Evolutionary conservation across 345 rosid species (phyloP), one percentile per base, ranked within the genome.

Genomic region (Murraya koenigii): DNA sequence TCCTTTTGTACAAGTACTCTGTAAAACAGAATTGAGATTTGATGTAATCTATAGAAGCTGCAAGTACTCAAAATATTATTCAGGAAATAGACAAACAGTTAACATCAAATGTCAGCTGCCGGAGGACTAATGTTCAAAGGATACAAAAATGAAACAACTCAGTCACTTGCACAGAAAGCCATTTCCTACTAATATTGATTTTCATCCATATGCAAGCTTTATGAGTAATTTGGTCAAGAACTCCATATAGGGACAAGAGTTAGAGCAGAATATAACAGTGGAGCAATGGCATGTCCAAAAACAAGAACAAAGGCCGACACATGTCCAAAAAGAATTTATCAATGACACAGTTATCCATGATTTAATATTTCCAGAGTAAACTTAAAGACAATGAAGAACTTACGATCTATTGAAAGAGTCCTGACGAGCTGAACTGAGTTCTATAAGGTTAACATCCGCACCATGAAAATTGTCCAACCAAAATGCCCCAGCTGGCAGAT

Each of bases 401-500:
- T 86, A 94, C 97, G 92, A 88, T 92, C 94, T 87, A 68, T 87
- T 91, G 78, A 77, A 88, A 69, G 92, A 81, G 82, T 90, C 94
- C 77, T 77, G 90, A 77, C 75, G 78, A 80, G 95, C 95, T 33
- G 95, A 88, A 61, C 75, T 78, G 72, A 96, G 88, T 91, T 94
- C 97, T 60, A 96, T 81, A 65, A 94, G 79, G 81, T 90, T 84
- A 80, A 85, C 76, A 66, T 58, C 77, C 74, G 66, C 85, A 59
- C 77, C 82, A 55, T 66, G 36, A 78, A 83, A 80, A 78, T 77
- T 87, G 69, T 88, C 89, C 68, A 82, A 76, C 99, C 98, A 96
- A 84, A 96, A 96, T 71, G 85, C 60, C 55, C 97, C 97, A 78
- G 82, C 75, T 44, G 99, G 99, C 32, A 94, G 87, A 83, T 96